phyloP scores from a whole-genome alignment of 2,329 filamentous ascomycete genomes.

The Fusarium nelsonii region DNA sequence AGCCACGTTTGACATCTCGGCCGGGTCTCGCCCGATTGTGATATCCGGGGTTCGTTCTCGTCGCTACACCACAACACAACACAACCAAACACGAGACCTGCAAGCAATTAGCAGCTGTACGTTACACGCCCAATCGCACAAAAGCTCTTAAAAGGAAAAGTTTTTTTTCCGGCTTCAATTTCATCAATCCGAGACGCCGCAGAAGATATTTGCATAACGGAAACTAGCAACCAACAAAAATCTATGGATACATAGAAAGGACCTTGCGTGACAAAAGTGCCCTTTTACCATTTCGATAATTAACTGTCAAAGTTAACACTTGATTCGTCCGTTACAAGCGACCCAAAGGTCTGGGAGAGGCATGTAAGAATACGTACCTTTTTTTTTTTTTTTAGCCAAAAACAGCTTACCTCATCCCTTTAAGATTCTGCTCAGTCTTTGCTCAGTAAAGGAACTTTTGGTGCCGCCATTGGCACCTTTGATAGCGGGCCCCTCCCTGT shows the following conservation, averaged over 20 bases:
- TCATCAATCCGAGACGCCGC: slow-evolving; percentile 29
- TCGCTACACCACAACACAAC: not conserved
- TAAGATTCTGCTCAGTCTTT: not conserved
- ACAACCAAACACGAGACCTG: slow-evolving; percentile 13
- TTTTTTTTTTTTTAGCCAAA: not conserved
- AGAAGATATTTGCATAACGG: not conserved
- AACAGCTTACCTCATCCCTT: slow-evolving; percentile 28
- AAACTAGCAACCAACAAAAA: slow-evolving; percentile 11
- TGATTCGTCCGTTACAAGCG: slow-evolving; percentile 30
- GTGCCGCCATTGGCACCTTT: slow-evolving; percentile 47
- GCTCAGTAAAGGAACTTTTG: slow-evolving; percentile 47
- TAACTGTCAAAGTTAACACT: slow-evolving; percentile 1
- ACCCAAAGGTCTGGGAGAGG: slow-evolving; percentile 34
- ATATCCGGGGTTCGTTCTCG: slow-evolving; percentile 24
- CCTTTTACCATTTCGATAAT: slow-evolving; percentile 12
- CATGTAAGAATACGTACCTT: slow-evolving; percentile 15
- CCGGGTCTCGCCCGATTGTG: slow-evolving; percentile 36
- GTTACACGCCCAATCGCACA: slow-evolving; percentile 11
- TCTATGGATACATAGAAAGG: slow-evolving; percentile 7
- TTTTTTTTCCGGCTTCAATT: not conserved
- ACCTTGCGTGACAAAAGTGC: slow-evolving; percentile 29
- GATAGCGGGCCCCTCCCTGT: slow-evolving; percentile 40
- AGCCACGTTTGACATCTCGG: slow-evolving; percentile 40
- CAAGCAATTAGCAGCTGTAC: slow-evolving; percentile 9
- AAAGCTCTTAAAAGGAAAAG: slow-evolving; percentile 18